Evolutionary conservation across 345 rosid genomes (phyloP).

Genomic region (Isatis tinctoria): DNA sequence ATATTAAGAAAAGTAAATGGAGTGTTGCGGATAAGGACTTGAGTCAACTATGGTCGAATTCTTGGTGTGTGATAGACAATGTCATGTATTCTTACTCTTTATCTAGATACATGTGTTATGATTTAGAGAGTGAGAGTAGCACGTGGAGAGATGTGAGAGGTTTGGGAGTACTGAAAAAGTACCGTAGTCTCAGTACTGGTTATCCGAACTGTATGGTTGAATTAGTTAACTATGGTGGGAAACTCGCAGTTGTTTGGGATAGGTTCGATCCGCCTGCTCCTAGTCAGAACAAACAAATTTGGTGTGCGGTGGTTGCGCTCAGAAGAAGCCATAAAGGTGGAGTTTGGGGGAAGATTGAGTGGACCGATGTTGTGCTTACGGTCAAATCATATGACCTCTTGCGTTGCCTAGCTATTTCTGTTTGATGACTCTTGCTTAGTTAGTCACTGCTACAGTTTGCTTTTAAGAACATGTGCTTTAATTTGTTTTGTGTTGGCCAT

Average conservation of each 20-base stretch:
- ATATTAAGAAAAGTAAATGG: constrained; percentile 7
- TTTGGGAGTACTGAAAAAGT: background rate
- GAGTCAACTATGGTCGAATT: background rate
- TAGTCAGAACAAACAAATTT: background rate
- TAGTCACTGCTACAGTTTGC: background rate
- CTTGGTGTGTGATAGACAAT: constrained; percentile 22
- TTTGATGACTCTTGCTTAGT: background rate
- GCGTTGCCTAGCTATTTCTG: background rate
- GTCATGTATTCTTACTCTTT: constrained; percentile 8
- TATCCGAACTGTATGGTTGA: background rate
- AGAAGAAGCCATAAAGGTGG: background rate
- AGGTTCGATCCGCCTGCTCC: background rate
- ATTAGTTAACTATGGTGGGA: background rate
- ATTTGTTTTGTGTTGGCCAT: background rate
- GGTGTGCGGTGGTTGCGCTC: background rate
- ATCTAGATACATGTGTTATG: background rate
- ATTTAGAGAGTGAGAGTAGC: background rate
- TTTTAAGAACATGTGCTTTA: background rate
- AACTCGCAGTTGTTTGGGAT: background rate
- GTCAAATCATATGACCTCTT: background rate
- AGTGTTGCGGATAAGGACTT: background rate
- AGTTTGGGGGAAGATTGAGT: background rate
- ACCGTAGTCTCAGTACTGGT: background rate
- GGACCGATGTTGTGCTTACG: background rate
- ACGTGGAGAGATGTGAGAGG: constrained; percentile 12